Evolutionary conservation across 2,329 filamentous ascomycete genomes (phyloP).

Genomic region (Phyllosticta citribraziliensis): DNA sequence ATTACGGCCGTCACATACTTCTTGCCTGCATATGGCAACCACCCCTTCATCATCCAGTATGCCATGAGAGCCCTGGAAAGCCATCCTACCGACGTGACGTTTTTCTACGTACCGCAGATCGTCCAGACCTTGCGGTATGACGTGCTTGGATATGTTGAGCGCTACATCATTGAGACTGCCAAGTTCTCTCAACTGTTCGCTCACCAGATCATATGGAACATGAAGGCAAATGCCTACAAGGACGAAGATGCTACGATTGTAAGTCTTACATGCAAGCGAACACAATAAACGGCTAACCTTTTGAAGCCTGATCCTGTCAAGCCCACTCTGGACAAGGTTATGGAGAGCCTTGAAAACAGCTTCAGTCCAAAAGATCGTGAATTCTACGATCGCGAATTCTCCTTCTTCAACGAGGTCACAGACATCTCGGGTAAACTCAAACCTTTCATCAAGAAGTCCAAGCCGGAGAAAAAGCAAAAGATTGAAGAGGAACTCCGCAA

Average conservation of each 20-base stretch:
- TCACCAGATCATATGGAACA: slow-evolving; percentile 99
- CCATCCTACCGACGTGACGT: slow-evolving; percentile 91
- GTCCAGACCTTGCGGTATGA: slow-evolving; percentile 94
- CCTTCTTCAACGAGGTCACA: slow-evolving; percentile 97
- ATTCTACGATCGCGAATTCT: slow-evolving; percentile 91
- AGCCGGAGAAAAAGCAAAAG: slow-evolving; percentile 97
- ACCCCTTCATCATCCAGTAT: slow-evolving; percentile 91
- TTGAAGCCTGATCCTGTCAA: slow-evolving; percentile 77
- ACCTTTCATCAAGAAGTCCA: slow-evolving; percentile 74
- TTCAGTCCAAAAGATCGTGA: slow-evolving; percentile 69
- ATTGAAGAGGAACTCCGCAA: slow-evolving; percentile 97
- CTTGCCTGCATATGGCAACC: slow-evolving; percentile 77
- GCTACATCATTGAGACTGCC: slow-evolving; percentile 93
- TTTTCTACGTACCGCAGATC: slow-evolving; percentile 98
- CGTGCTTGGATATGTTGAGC: slow-evolving; percentile 82
- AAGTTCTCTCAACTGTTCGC: slow-evolving; percentile 97
- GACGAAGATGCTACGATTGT: slow-evolving; percentile 84
- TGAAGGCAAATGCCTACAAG: slow-evolving; percentile 98
- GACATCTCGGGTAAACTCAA: slow-evolving; percentile 91
- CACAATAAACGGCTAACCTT: slow-evolving; percentile 6
- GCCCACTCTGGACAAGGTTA: slow-evolving; percentile 84
- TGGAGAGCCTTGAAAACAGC: slow-evolving; percentile 68
- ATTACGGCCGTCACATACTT: slow-evolving; percentile 91
- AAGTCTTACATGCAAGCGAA: slow-evolving; percentile 27
- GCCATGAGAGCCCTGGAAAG: slow-evolving; percentile 91